Evolutionary conservation across 768 basidiomycete species (phyloP).

Genomic region (Tulasnella calospora): DNA sequence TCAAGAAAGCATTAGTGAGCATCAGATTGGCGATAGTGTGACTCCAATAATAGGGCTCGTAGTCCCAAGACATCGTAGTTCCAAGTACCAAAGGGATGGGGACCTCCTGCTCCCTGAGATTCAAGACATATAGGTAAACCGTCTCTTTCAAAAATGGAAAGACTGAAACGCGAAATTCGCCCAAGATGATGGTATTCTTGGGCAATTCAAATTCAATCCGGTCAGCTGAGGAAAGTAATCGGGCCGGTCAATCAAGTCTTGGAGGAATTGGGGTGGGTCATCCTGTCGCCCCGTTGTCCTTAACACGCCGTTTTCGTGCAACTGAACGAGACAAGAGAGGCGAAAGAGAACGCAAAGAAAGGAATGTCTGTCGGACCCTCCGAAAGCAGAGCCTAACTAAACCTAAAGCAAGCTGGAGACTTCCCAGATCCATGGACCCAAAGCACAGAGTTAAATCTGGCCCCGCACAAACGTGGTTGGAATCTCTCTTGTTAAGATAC

Average conservation of each 20-base stretch:
- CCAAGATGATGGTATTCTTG: not conserved
- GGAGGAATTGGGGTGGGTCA: not conserved
- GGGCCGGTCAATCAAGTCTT: not conserved
- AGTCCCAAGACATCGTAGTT: not conserved
- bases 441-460: not conserved
- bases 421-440: not conserved
- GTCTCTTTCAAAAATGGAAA: not conserved
- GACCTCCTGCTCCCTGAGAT: not conserved
- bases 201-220: not conserved
- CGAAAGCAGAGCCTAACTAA: not conserved
- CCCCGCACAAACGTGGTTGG: not conserved
- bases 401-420: not conserved
- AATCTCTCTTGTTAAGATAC: not conserved
- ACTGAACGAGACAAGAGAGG: not conserved
- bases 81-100: not conserved
- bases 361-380: not conserved
- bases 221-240: not conserved
- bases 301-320: not conserved
- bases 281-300: not conserved
- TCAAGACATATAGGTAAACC: not conserved
- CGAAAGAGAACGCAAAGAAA: not conserved
- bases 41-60: not conserved
- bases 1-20: not conserved
- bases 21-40: not conserved
- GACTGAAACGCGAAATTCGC: not conserved